phyloP scores from a whole-genome alignment of 148 eudicot genomes.

The Amaranthus hypochondriacus region DNA sequence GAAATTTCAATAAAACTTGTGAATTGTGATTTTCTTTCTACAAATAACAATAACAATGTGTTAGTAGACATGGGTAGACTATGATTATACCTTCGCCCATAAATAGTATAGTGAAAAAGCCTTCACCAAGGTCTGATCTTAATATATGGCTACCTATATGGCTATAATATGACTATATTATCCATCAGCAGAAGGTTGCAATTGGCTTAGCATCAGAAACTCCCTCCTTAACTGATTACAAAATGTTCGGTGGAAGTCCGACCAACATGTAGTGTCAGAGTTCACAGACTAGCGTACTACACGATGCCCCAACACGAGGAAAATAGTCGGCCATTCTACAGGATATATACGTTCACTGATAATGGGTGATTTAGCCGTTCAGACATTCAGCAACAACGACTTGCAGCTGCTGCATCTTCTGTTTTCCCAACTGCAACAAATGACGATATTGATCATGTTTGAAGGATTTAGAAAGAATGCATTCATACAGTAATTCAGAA shows the following conservation, averaged over 20 bases:
- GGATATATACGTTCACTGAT: slow-evolving; percentile 3
- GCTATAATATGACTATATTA: too few relatives aligned
- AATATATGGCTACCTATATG: too few relatives aligned
- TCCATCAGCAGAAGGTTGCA: too few relatives aligned
- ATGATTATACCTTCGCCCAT: too few relatives aligned
- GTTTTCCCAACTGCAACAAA: slow-evolving; percentile 51
- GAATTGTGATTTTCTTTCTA: too few relatives aligned
- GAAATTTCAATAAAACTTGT: too few relatives aligned
- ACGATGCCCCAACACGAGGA: neutral
- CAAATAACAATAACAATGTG: too few relatives aligned
- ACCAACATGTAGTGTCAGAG: neutral
- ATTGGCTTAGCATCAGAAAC: too few relatives aligned
- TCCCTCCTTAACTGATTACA: too few relatives aligned
- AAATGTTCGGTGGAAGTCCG: neutral
- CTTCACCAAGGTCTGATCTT: too few relatives aligned
- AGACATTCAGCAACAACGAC: slow-evolving; percentile 48
- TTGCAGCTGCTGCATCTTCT: slow-evolving; percentile 64
- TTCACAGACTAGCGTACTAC: neutral
- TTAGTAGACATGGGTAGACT: too few relatives aligned
- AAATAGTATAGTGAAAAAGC: too few relatives aligned
- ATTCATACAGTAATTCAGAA: neutral
- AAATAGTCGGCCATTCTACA: neutral
- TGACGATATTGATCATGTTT: slow-evolving; percentile 1
- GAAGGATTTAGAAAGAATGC: neutral
- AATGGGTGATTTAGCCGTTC: slow-evolving; percentile 44